Conservation (phyloP, 768 basidiomycete species). For the Termitomyces sp. region DNA sequence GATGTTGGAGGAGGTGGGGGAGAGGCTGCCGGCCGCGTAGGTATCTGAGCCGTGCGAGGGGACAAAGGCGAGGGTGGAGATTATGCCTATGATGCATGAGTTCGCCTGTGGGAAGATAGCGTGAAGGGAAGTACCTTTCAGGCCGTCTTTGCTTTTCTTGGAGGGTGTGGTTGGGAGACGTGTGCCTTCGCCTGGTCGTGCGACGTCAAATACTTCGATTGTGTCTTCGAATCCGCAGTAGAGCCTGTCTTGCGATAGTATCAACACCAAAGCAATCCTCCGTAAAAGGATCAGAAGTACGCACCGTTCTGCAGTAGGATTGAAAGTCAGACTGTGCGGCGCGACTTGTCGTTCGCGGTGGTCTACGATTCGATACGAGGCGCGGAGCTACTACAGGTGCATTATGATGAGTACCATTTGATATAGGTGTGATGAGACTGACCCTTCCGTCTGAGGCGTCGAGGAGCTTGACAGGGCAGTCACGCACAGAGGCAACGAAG, state of each 20-base stretch:
- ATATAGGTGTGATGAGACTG: conserved; percentile 15
- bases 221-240: conserved; percentile 28
- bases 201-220: conserved; percentile 24
- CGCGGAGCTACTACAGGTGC: conserved; percentile 61
- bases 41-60: conserved; percentile 55
- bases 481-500: conserved; percentile 80
- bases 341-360: conserved; percentile 91
- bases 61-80: conserved; percentile 81
- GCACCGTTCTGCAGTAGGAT: conserved; percentile 62
- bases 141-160: conserved; percentile 55
- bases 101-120: too few relatives aligned
- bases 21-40: conserved; percentile 79
- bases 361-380: conserved; percentile 89
- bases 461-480: conserved; percentile 80
- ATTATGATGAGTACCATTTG: neutral
- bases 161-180: conserved; percentile 21
- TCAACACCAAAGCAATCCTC: neutral
- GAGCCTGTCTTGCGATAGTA: conserved; percentile 6
- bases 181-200: conserved; percentile 19
- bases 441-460: conserved; percentile 80
- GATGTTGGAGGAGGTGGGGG: conserved; percentile 52
- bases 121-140: conserved; percentile 60
- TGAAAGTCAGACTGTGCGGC: conserved; percentile 82
- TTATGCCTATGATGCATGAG: conserved; percentile 79
- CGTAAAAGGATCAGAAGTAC: too few relatives aligned